Evolutionary conservation across 768 basidiomycete genomes (phyloP).

Genomic region (Trametes elegans): DNA sequence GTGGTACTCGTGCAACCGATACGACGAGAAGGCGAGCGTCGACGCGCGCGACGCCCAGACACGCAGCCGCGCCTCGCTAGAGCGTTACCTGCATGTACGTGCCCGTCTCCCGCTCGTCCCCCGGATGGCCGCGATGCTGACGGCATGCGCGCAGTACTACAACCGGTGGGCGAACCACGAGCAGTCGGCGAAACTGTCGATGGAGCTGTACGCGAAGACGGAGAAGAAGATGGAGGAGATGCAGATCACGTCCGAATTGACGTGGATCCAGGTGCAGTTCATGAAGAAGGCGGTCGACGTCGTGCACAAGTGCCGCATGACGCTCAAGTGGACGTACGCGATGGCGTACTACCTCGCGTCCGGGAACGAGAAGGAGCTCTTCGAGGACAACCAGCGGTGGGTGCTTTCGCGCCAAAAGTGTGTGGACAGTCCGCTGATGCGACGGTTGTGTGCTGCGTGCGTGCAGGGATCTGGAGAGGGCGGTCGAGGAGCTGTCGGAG

Average conservation of each 20-base stretch:
- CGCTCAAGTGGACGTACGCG: constrained; percentile 98
- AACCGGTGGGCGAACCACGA: constrained; percentile 99
- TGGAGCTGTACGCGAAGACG: constrained; percentile 90
- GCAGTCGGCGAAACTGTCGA: constrained; percentile 94
- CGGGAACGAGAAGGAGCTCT: constrained; percentile 91
- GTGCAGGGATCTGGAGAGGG: constrained; percentile 83
- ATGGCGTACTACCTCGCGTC: constrained; percentile 97
- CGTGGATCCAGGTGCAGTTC: constrained; percentile 99
- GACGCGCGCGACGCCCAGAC: constrained; percentile 93
- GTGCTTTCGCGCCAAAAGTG: constrained; percentile 17
- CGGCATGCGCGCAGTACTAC: constrained; percentile 71
- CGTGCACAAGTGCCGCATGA: constrained; percentile 85
- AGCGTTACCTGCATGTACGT: constrained; percentile 93
- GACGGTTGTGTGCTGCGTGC: constrained; percentile 4
- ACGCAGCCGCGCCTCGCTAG: constrained; percentile 83
- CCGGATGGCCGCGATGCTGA: background rate
- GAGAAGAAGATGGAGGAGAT: constrained; percentile 99
- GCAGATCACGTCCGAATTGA: constrained; percentile 87
- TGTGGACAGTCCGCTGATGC: background rate
- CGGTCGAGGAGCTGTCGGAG: constrained; percentile 94
- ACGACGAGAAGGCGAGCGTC: constrained; percentile 86
- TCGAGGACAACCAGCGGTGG: constrained; percentile 94
- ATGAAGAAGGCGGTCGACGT: constrained; percentile 98
- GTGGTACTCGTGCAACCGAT: constrained; percentile 98
- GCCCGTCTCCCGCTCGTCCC: background rate